Conservation (phyloP, 352 stramenopile genomes). For the Salisapilia sapeloensis region DNA sequence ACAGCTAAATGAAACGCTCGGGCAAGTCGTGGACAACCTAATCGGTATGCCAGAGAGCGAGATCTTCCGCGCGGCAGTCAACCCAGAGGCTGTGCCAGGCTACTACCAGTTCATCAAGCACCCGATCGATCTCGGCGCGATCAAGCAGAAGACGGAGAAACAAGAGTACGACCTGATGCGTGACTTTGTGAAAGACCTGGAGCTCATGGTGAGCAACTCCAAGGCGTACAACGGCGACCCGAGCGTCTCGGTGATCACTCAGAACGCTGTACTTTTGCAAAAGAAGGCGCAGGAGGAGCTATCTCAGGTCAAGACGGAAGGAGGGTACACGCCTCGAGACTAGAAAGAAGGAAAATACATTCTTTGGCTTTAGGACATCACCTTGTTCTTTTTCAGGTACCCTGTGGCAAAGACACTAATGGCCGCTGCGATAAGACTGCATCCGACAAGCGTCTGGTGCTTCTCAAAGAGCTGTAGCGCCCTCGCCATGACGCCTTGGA, state of each 20-base stretch:
- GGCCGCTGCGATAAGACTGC: no score
- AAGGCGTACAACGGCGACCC: constrained; percentile 67
- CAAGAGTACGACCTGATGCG: constrained; percentile 68
- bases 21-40: constrained; percentile 42
- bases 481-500: no score
- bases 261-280: constrained; percentile 58
- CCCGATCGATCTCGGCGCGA: constrained; percentile 59
- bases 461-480: no score
- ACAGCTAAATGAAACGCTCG: constrained; percentile 46
- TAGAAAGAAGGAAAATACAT: no score
- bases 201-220: constrained; percentile 78
- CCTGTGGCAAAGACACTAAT: no score
- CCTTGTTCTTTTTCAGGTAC: no score
- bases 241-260: constrained; percentile 46
- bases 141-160: constrained; percentile 44
- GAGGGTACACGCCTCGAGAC: no score
- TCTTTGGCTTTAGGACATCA: no score
- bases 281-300: constrained; percentile 64
- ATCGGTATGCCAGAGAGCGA: constrained; percentile 66
- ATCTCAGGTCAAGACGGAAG: constrained; percentile 35
- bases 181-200: constrained; percentile 73
- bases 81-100: constrained; percentile 37
- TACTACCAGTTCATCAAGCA: constrained; percentile 80
- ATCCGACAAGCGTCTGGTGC: no score
- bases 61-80: constrained; percentile 49